phyloP scores from a whole-genome alignment of 2,329 filamentous ascomycete species.

The Claviceps sp. region DNA sequence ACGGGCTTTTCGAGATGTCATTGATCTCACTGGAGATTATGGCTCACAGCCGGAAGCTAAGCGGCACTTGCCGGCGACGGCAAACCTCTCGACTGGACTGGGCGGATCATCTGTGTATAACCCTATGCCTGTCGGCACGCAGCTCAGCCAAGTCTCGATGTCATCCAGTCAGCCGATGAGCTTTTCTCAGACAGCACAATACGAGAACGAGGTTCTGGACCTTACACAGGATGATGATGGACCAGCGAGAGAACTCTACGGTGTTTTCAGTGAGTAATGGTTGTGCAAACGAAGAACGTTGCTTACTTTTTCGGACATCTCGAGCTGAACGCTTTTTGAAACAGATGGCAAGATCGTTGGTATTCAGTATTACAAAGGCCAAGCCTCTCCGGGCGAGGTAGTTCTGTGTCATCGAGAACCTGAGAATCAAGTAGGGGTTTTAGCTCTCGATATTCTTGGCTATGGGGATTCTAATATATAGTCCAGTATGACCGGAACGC shows the following conservation, averaged over 20 bases:
- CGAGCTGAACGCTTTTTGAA: background rate
- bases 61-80: slow-evolving; percentile 12
- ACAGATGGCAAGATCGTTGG: slow-evolving; percentile 37
- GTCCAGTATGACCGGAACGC: slow-evolving; percentile 58
- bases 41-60: slow-evolving; percentile 13
- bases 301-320: background rate
- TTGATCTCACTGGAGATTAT: slow-evolving; percentile 30
- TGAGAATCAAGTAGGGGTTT: slow-evolving; percentile 35
- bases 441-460: background rate
- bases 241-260: slow-evolving; percentile 32
- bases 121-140: background rate
- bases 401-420: slow-evolving; percentile 54
- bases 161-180: slow-evolving; percentile 4
- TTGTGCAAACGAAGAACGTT: background rate
- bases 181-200: slow-evolving; percentile 1
- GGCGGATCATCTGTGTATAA: slow-evolving; percentile 10
- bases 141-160: slow-evolving; percentile 1
- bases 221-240: slow-evolving; percentile 31
- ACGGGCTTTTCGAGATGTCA: slow-evolving; percentile 19
- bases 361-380: slow-evolving; percentile 47
- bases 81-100: slow-evolving; percentile 6
- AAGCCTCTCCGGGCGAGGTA: slow-evolving; percentile 48
- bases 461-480: background rate
- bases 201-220: slow-evolving; percentile 28
- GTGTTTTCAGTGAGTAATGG: slow-evolving; percentile 25